These are phyloP conservation scores for Fusarium sp. DNA, from an alignment of 2,329 filamentous ascomycete species.

Conservation along the genomic window DNA sequence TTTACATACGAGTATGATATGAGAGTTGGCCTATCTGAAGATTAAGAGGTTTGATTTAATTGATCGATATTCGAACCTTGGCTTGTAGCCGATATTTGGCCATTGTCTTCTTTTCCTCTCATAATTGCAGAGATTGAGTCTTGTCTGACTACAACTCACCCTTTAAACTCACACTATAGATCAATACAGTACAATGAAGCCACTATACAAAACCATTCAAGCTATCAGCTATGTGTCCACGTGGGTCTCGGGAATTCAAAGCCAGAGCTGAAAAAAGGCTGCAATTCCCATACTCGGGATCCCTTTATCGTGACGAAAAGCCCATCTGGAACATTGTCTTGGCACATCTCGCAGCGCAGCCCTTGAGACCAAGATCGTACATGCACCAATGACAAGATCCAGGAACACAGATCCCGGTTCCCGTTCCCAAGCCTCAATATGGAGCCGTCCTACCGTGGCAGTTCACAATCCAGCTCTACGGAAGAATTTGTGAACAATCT, in stretches of 20 bases:
- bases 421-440: slow-evolving; percentile 24
- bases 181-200: neutral
- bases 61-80: neutral
- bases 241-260: slow-evolving; percentile 5
- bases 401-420: neutral
- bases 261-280: neutral
- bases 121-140: neutral
- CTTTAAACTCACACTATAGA: neutral
- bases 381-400: slow-evolving; percentile 5
- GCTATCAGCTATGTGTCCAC: neutral
- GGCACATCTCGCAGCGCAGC: neutral
- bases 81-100: neutral
- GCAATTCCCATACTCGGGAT: neutral
- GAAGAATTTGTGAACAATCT: neutral
- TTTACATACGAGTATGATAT: neutral
- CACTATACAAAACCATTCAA: neutral
- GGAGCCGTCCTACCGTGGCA: slow-evolving; percentile 6
- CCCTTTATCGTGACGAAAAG: slow-evolving; percentile 12
- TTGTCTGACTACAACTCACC: neutral
- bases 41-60: neutral
- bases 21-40: neutral
- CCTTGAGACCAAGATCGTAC: slow-evolving; percentile 15
- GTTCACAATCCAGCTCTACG: slow-evolving; percentile 12
- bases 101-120: neutral
- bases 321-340: slow-evolving; percentile 18